phyloP scores from a whole-genome alignment of 2,329 filamentous ascomycete genomes.

The Alternaria triticimaculans region DNA sequence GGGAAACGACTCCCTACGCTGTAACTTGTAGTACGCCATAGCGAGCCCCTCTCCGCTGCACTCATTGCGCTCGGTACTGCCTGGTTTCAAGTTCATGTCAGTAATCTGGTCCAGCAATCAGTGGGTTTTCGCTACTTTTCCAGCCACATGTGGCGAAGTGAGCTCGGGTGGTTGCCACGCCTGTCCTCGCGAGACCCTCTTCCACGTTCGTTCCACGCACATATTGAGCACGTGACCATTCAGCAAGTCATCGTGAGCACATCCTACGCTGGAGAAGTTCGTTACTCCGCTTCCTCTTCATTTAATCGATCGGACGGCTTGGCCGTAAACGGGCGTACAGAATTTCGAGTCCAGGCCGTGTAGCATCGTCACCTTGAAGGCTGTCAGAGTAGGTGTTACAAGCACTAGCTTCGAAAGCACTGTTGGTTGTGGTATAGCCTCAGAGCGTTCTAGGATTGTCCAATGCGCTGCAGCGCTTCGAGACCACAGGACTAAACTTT shows the following conservation, averaged over 20 bases:
- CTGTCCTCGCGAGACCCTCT: background rate
- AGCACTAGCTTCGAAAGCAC: background rate
- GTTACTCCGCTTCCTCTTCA: background rate
- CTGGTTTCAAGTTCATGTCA: background rate
- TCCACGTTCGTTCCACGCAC: background rate
- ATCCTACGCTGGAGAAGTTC: background rate
- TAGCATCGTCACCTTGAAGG: background rate
- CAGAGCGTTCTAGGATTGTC: background rate
- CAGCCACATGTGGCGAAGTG: background rate
- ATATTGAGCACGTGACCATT: background rate
- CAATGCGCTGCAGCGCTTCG: background rate
- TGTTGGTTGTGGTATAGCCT: background rate
- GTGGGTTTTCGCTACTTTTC: background rate
- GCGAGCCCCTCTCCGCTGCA: background rate
- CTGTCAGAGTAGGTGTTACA: background rate
- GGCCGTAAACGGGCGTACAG: background rate
- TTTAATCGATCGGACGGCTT: background rate
- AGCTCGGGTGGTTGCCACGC: background rate
- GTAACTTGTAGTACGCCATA: background rate
- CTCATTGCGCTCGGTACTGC: background rate
- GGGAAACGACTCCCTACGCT: constrained; percentile 17
- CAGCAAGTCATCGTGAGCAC: background rate
- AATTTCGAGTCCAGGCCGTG: background rate
- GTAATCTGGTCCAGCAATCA: background rate
- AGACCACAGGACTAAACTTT: background rate